Evolutionary conservation across 441 rosid genomes (phyloP).

Genomic region (Brassica balearica): DNA sequence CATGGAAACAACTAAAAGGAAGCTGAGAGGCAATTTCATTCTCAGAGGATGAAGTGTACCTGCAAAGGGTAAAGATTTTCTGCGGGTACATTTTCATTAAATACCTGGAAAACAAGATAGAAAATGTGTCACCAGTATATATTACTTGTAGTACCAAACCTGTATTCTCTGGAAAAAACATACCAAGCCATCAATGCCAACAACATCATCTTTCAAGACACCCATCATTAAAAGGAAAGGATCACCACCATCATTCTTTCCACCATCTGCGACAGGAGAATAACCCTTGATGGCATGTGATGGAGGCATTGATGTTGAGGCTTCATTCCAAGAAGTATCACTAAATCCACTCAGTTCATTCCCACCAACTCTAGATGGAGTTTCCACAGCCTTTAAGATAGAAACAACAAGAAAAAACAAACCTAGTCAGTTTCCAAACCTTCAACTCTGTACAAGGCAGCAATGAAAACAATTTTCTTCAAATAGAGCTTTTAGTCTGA

Average conservation of each 20-base stretch:
- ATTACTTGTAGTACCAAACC: constrained; percentile 17
- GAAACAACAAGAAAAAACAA: constrained; percentile 35
- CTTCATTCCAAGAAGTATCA: constrained; percentile 44
- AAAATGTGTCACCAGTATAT: constrained; percentile 20
- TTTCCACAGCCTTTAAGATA: too few relatives aligned
- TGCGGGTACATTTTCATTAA: constrained; percentile 77
- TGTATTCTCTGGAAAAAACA: constrained; percentile 40
- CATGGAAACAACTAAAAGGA: constrained; percentile 13
- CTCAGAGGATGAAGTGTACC: constrained; percentile 52
- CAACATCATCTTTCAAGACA: constrained; percentile 85
- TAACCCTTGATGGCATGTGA: constrained; percentile 62
- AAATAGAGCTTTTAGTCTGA: not conserved
- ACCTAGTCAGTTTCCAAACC: constrained; percentile 46
- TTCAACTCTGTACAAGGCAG: constrained; percentile 6
- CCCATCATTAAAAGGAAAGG: constrained; percentile 81
- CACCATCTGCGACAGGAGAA: constrained; percentile 56
- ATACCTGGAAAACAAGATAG: constrained; percentile 56
- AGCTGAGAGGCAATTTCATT: constrained; percentile 8
- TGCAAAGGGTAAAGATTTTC: constrained; percentile 85
- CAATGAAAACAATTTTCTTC: not conserved
- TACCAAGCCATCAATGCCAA: constrained; percentile 94
- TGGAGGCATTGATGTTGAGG: constrained; percentile 79
- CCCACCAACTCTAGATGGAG: too few relatives aligned
- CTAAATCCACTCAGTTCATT: too few relatives aligned
- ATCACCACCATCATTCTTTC: constrained; percentile 84